Evolutionary conservation across 2,329 filamentous ascomycete genomes (phyloP), one percentile per base, ranked within the genome.

Genomic region (Juglanconis oblonga): DNA sequence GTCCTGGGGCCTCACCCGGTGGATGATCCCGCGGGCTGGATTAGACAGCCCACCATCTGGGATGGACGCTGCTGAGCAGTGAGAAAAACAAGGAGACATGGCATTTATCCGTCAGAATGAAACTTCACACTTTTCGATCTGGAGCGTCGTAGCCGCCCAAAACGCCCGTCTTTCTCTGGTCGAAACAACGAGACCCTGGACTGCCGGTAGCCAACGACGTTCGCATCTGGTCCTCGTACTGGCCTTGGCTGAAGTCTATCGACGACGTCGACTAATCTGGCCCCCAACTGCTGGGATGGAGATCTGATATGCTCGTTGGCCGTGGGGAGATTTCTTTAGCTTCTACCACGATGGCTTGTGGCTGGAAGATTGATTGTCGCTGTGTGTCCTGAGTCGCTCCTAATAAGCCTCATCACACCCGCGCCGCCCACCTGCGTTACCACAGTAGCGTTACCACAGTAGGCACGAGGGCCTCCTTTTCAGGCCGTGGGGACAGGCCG

Each of bases 81-180:
- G 49, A 42, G 48, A 53, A 45, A 53, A 44, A 52, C 38, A 52
- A 52, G 6, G 17, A 45, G 35, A 47, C 48, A 58, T 33, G 14
- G 24, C 10, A 36, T 56, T 14, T 38, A 14, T 29, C 10, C 8
- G 51, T 24, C 17, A 24, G 17, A 24, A 24, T 24, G 35, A 47
- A 44, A 44, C 24, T 45, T 33, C 31, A 51, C 31, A 17, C 42
- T 32, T 53, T 17, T 52, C n/a, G 33, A 53, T 57, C 52, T 53
- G 54, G 54, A 55, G 52, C 52, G 42, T 55, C 52, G 52, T 47
- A 55, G 52, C 52, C 58, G 58, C 58, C 57, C 49, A 61, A 61
- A 52, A 55, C 58, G 58, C 58, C 58, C 48, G 58, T 38, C 32
- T 32, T 57, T 57, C 35, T 55, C 48, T 40, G 44, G 44, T 49